Evolutionary conservation across 352 stramenopile genomes (phyloP), one percentile per base, ranked within the genome.

Genomic region (Pythium brassicae): DNA sequence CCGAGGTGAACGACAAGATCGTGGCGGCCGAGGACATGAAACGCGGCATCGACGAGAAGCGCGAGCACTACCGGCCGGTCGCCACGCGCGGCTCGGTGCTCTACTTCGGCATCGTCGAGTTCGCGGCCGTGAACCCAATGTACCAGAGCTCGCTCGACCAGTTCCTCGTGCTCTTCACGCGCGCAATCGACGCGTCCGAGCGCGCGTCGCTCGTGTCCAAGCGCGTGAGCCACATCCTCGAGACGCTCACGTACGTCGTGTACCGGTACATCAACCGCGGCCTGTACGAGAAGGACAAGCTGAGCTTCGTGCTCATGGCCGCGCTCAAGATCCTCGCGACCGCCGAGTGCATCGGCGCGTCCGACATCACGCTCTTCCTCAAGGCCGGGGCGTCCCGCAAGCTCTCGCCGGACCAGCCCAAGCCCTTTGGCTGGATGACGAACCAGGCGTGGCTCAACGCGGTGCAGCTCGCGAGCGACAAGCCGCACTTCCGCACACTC

Each of bases 1-100:
- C 74, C 0, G 84, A 97, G 63, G 88, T 97, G 11, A 94, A 96
- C 52, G 87, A 95, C 61, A 96, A 97, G 62, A 88, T 98, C 27
- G 62, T 89, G 11, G 76, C 86, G 0, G 89, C 92, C 8, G 81
- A 89, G 40, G 81, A 95, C 57, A 93, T 92, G 62, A 90, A 93
- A 45, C 73, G 74, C 23, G 83, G 81, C 0, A 97, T 98, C 51
- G 86, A 96, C 60, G 86, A 96, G 50, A 96, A 97, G 66, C 72
- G 90, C 0, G 90, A 98, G 54, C 78, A 95, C 45, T 97, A 97
- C 53, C 87, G 90, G 0, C 86, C 89, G 0, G 87, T 97, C 7
- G 88, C 91, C 0, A 94, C 86, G 1, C 73, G 90, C 12, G 90
- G 86, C 5, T 88, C 78, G 1, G 77, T 96, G 14, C 60, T 97